These are phyloP conservation scores for Stevia rebaudiana DNA, from an alignment of 140 eudicot genomes.

Conservation along the genomic window DNA sequence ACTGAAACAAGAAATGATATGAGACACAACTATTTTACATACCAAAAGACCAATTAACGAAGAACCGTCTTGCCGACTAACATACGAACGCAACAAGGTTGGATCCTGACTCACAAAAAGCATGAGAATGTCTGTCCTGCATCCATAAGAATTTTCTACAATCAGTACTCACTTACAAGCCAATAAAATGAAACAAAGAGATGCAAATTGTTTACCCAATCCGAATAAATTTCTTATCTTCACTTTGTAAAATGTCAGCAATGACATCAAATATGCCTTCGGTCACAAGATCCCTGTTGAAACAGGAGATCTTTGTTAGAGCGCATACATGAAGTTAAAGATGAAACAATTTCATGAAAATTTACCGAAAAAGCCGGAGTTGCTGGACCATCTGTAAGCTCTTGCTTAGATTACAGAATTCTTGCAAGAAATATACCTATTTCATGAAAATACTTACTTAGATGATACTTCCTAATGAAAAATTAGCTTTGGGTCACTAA, in stretches of 20 bases:
- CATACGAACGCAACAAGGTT: constrained; percentile 74
- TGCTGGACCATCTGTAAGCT: constrained; percentile 92
- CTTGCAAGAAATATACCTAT: constrained; percentile 84
- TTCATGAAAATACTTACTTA: not conserved
- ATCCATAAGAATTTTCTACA: constrained; percentile 39
- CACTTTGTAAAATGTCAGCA: constrained; percentile 65
- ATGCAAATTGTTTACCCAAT: constrained; percentile 65
- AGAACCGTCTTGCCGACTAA: constrained; percentile 63
- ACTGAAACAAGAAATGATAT: not conserved
- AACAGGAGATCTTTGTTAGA: not conserved
- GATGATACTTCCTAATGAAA: not conserved
- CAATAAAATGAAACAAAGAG: not conserved
- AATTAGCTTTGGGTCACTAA: not conserved
- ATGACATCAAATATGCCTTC: constrained; percentile 79
- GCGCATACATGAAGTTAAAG: not conserved
- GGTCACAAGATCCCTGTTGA: constrained; percentile 77
- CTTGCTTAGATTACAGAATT: constrained; percentile 82
- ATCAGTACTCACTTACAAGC: constrained; percentile 13
- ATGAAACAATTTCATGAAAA: not conserved
- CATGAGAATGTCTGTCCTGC: constrained; percentile 99
- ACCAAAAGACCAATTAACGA: constrained; percentile 90
- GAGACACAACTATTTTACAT: constrained; percentile 14
- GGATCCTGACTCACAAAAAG: constrained; percentile 78
- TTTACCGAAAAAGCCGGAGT: constrained; percentile 76
- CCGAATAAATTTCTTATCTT: constrained; percentile 76